Conservation (phyloP, 768 basidiomycete species). For the Leucosporidium creatinivorum region DNA sequence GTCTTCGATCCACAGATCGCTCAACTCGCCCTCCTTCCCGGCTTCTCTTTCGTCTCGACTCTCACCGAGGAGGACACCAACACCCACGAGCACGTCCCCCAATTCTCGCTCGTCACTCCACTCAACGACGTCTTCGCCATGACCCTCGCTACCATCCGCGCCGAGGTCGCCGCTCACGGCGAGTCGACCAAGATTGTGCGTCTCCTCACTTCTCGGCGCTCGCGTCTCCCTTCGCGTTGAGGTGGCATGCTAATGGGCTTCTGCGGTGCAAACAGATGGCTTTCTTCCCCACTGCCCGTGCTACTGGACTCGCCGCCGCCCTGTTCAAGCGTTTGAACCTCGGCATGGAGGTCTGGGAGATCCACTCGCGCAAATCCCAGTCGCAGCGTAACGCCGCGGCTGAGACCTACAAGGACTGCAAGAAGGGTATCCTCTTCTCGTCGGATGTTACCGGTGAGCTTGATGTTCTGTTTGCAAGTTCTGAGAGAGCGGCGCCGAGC, state of each 20-base stretch:
- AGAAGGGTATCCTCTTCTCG: conserved; percentile 49
- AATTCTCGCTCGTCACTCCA: conserved; percentile 38
- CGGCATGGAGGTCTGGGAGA: conserved; percentile 28
- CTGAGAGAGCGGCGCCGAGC: too few species aligned
- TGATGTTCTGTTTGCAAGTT: too few species aligned
- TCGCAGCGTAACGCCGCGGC: conserved; percentile 48
- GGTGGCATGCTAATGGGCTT: too few species aligned
- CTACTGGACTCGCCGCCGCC: conserved; percentile 47
- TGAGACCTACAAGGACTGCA: conserved; percentile 47
- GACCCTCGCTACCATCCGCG: conserved; percentile 44
- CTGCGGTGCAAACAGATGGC: conserved; percentile 43
- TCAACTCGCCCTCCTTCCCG: conserved; percentile 39
- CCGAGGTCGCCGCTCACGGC: conserved; percentile 39
- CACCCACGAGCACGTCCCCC: conserved; percentile 57
- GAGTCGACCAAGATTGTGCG: conserved; percentile 40
- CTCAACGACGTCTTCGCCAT: conserved; percentile 47
- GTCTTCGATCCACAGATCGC: conserved; percentile 46
- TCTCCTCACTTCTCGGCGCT: too few species aligned
- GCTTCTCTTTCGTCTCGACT: conserved; percentile 51
- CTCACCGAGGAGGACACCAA: conserved; percentile 53
- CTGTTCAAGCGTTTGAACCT: conserved; percentile 38
- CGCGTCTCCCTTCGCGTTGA: too few species aligned
- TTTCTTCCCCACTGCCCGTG: conserved; percentile 61
- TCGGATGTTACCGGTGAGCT: conserved; percentile 50
- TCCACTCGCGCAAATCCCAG: conserved; percentile 56